These are phyloP conservation scores for Allomyces arbusculus DNA, from an alignment of 192 early-diverging fungal genomes.

Conservation along the genomic window DNA sequence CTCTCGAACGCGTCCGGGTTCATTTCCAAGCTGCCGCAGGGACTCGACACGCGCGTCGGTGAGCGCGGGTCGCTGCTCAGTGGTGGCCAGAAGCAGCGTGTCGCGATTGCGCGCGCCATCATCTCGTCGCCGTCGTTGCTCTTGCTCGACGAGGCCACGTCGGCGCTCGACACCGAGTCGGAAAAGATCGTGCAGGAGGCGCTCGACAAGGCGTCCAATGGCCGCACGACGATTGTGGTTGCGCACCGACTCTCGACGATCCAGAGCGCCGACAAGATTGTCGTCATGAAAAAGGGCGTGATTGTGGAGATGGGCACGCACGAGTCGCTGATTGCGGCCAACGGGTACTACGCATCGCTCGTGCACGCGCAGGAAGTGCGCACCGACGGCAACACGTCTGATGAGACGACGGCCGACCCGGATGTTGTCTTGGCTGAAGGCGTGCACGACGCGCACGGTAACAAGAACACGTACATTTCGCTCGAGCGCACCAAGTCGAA, in stretches of 20 bases:
- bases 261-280: conserved; percentile 62
- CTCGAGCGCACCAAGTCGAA: conserved; percentile 1
- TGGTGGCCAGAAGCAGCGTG: conserved; percentile 88
- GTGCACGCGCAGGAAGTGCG: conserved; percentile 48
- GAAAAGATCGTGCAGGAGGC: conserved; percentile 67
- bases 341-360: conserved; percentile 18
- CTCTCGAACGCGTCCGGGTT: conserved; percentile 66
- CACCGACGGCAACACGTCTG: neutral
- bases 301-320: conserved; percentile 61
- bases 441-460: neutral
- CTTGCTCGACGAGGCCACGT: conserved; percentile 75
- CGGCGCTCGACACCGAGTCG: conserved; percentile 60
- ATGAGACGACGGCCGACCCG: too few species aligned
- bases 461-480: conserved; percentile 3
- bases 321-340: conserved; percentile 39
- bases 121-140: conserved; percentile 72
- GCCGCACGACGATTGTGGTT: conserved; percentile 77
- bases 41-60: conserved; percentile 68
- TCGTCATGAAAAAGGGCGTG: conserved; percentile 52
- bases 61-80: conserved; percentile 53
- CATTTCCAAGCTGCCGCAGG: conserved; percentile 56
- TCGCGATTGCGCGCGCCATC: conserved; percentile 84
- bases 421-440: too few species aligned
- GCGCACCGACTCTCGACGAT: conserved; percentile 83
- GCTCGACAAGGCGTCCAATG: conserved; percentile 46